Base-by-base conservation (phyloP, 768 basidiomycete species). In the Mycena galericulata region DNA sequence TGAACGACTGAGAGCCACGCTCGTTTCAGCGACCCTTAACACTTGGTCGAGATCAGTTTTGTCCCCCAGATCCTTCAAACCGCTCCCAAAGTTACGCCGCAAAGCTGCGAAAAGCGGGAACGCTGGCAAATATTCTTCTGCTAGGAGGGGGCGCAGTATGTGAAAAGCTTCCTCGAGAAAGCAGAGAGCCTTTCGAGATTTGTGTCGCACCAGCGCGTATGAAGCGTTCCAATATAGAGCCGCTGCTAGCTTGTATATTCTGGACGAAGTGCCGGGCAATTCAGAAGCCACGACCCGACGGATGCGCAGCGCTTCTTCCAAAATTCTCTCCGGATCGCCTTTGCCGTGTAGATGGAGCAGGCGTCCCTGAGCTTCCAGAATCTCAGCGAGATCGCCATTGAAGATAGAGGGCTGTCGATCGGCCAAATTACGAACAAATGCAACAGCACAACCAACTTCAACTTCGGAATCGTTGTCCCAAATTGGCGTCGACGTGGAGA, bases 311-410 rank as follows among this genome's bases (percentile, higher is more conserved):
- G 65, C 70, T 11, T 60, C 62, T 20, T 71, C 62, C 24, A 67
- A 64, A 20, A 63, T 50, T 38, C 22, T 34, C 15, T 43, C 56
- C 3, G 46, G 60, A n/a, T 62, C 50, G 18, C 50, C 57, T 34
- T 60, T 56, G 29, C 36, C 40, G 8, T 15, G 56, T 4, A 61
- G 22, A 46, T 63, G 49, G 26, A 40, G 29, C 18, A 63, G 24
- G 22, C 70, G 70, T 26, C 65, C 61, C 40, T 67, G 65, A 7
- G 70, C 62, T 46, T 71, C 66, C 18, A 71, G 58, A 30, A 65
- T 38, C n/a, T 65, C 66, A 4, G 70, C 70, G 10, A 71, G 62
- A 57, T 71, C 70, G 4, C 58, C 66, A n/a, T 12, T 46, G 53
- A 71, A 71, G 22, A 68, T 58, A 8, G 46, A 58, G 4, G 70